phyloP scores from a whole-genome alignment of 176 grass and related monocot genomes.

The Phyllostachys edulis region DNA sequence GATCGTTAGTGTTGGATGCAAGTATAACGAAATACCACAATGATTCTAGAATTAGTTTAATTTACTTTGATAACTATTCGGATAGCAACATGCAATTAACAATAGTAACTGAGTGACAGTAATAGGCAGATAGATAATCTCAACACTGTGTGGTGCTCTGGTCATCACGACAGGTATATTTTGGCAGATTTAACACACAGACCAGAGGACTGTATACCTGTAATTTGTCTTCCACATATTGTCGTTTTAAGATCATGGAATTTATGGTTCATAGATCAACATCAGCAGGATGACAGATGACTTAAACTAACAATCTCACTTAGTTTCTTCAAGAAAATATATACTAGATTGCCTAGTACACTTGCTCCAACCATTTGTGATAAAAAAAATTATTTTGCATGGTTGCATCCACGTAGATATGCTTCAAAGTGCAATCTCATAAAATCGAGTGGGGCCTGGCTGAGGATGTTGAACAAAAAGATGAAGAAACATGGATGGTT shows the following conservation, averaged over 20 bases:
- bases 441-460: not conserved
- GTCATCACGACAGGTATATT: too few relatives aligned
- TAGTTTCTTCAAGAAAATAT: not conserved
- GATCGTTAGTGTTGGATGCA: not conserved
- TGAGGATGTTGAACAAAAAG: not conserved
- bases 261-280: not conserved
- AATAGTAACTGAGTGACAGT: too few relatives aligned
- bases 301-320: not conserved
- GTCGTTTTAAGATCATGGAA: constrained; percentile 7
- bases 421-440: not conserved
- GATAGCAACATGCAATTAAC: too few relatives aligned
- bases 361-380: not conserved
- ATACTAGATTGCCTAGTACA: not conserved
- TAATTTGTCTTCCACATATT: constrained; percentile 23
- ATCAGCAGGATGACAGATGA: not conserved
- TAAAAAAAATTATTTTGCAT: not conserved
- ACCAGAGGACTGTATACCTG: not conserved
- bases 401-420: constrained; percentile 29
- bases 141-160: too few relatives aligned
- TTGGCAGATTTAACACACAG: too few relatives aligned
- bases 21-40: not conserved
- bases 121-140: too few relatives aligned
- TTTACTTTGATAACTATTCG: too few relatives aligned
- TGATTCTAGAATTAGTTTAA: not conserved
- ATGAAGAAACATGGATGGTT: not conserved